Evolutionary conservation across 2,329 filamentous ascomycete genomes (phyloP).

Genomic region (Lachnellula arida): DNA sequence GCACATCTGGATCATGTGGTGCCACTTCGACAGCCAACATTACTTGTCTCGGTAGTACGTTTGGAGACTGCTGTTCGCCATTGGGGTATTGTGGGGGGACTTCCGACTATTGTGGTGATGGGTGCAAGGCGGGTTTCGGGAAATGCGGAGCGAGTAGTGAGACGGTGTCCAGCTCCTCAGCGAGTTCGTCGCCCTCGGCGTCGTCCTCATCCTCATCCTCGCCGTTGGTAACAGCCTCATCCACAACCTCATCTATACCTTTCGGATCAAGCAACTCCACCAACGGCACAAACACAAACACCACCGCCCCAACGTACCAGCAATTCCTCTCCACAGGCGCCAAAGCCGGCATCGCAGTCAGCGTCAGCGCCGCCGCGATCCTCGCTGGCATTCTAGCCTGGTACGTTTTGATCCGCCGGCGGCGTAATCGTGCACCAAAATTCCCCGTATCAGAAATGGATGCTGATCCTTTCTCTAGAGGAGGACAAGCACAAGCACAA

Average conservation of each 20-base stretch:
- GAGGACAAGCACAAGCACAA: neutral
- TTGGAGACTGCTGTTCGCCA: neutral
- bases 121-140: neutral
- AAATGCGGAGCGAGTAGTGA: neutral
- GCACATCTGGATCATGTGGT: neutral
- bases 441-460: neutral
- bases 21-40: neutral
- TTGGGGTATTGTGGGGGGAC: neutral
- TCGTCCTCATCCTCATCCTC: neutral
- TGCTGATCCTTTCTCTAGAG: neutral
- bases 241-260: neutral
- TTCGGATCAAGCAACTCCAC: neutral
- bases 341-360: neutral
- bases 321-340: neutral
- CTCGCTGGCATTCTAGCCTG: neutral
- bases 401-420: neutral
- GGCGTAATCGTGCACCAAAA: neutral
- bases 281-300: neutral
- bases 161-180: neutral
- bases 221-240: neutral
- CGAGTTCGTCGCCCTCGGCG: neutral
- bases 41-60: neutral
- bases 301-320: neutral
- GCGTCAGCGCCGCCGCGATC: neutral
- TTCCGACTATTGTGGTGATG: neutral